These are phyloP conservation scores for Capronia epimyces DNA, from an alignment of 2,329 filamentous ascomycete species.

Conservation along the genomic window DNA sequence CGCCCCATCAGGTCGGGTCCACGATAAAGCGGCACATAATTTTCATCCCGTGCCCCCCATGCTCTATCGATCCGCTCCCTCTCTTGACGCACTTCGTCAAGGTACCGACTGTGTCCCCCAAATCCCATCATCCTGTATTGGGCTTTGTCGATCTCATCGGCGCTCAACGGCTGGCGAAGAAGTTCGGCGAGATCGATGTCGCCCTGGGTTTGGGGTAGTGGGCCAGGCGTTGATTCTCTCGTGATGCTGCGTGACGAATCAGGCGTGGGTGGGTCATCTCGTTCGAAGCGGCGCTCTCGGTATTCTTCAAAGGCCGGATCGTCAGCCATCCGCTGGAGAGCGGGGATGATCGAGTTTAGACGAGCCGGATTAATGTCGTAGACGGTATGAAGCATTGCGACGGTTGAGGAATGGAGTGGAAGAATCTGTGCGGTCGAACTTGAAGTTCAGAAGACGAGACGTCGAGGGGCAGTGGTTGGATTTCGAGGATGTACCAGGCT, in stretches of 20 bases:
- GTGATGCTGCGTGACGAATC: slow-evolving; percentile 4
- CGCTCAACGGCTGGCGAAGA: slow-evolving; percentile 6
- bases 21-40: slow-evolving; percentile 10
- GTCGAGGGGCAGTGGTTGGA: not conserved
- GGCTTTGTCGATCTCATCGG: slow-evolving; percentile 1
- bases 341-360: slow-evolving; percentile 9
- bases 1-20: slow-evolving; percentile 7
- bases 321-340: slow-evolving; percentile 9
- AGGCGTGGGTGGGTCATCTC: slow-evolving; percentile 5
- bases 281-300: slow-evolving; percentile 4
- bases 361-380: slow-evolving; percentile 7
- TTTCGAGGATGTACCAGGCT: no score
- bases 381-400: slow-evolving; percentile 1
- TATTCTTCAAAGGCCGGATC: slow-evolving; percentile 6
- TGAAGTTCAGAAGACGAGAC: not conserved
- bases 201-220: not conserved
- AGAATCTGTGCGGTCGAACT: not conserved
- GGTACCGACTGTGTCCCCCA: not conserved
- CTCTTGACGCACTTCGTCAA: slow-evolving; percentile 2
- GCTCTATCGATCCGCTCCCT: not conserved
- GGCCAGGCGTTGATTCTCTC: slow-evolving; percentile 2
- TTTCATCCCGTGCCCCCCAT: not conserved
- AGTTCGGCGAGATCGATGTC: slow-evolving; percentile 6
- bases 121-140: not conserved
- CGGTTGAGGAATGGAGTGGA: not conserved